Evolutionary conservation across 2,329 filamentous ascomycete species (phyloP).

Genomic region (Penicillium sp.): DNA sequence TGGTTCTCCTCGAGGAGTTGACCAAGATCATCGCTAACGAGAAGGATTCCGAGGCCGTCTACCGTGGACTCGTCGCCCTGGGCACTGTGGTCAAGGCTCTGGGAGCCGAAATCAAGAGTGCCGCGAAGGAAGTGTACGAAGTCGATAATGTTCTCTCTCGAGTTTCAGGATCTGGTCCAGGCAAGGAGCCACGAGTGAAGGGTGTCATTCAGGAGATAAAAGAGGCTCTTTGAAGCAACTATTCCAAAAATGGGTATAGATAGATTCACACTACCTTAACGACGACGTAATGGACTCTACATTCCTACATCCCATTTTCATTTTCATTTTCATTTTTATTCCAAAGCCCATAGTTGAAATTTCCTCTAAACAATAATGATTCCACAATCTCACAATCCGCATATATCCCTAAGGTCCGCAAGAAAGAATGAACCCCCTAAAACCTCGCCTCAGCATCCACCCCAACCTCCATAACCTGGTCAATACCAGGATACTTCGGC

Average conservation of each 20-base stretch:
- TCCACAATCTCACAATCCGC: not conserved
- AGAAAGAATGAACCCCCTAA: conserved; percentile 12
- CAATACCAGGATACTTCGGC: conserved; percentile 80
- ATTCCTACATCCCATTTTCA: not conserved
- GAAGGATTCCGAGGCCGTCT: conserved; percentile 80
- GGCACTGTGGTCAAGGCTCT: conserved; percentile 72
- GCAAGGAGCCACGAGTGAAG: conserved; percentile 65
- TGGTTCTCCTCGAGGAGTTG: conserved; percentile 65
- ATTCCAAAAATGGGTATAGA: conserved; percentile 23
- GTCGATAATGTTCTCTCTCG: conserved; percentile 53
- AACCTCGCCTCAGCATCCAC: conserved; percentile 43
- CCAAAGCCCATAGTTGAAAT: too few relatives aligned
- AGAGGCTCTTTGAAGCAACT: conserved; percentile 32
- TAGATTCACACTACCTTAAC: conserved; percentile 16
- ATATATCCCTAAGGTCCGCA: too few relatives aligned
- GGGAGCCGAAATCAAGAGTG: conserved; percentile 62
- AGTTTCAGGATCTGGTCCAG: conserved; percentile 53
- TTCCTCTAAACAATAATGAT: too few relatives aligned
- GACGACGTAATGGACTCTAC: conserved; percentile 17
- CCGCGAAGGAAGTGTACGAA: conserved; percentile 62
- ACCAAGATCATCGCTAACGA: conserved; percentile 67
- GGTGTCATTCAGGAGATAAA: conserved; percentile 64
- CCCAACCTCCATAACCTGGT: conserved; percentile 82
- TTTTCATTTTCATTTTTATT: not conserved
- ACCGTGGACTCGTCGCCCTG: conserved; percentile 77